A percentile compares a stretch with the other conserved stretches of the same genome.
These are phyloP conservation scores for Nitzschia putrida DNA, from an alignment of 108 stramenopile genomes.

Conservation along the genomic window DNA sequence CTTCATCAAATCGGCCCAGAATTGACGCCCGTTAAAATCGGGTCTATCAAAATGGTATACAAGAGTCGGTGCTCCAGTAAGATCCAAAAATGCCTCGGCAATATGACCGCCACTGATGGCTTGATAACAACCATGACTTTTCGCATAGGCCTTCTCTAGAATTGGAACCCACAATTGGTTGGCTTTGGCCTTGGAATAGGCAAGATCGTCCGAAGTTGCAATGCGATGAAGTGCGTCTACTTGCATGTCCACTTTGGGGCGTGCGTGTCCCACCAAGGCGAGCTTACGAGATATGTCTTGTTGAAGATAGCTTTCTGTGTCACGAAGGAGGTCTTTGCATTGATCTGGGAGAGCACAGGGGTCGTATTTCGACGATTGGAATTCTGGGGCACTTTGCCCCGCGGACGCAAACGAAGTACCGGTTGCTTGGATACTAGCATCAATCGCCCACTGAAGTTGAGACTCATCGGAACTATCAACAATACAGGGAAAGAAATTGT, in stretches of 20 bases:
- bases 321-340: constrained; percentile 36
- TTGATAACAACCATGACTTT: constrained; percentile 83
- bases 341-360: constrained; percentile 50
- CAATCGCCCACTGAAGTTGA: constrained; percentile 24
- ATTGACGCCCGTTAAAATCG: constrained; percentile 43
- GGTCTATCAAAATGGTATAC: constrained; percentile 46
- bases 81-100: constrained; percentile 81
- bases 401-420: neutral
- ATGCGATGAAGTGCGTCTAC: constrained; percentile 18
- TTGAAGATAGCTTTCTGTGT: constrained; percentile 49
- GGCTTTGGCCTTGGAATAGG: constrained; percentile 63
- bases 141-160: constrained; percentile 97
- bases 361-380: constrained; percentile 9
- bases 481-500: constrained; percentile 46
- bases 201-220: constrained; percentile 49
- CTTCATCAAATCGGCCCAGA: constrained; percentile 64
- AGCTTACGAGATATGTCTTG: constrained; percentile 21
- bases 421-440: constrained; percentile 25
- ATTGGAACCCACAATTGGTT: constrained; percentile 94
- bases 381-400: neutral
- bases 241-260: neutral
- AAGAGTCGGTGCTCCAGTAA: constrained; percentile 75
- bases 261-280: neutral
- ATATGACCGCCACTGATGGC: constrained; percentile 76
- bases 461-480: constrained; percentile 21